A percentile compares a stretch with the other conserved stretches of the same genome.
phyloP scores from a whole-genome alignment of 1,139 yeast species.

The Geotrichum aggregatum region DNA sequence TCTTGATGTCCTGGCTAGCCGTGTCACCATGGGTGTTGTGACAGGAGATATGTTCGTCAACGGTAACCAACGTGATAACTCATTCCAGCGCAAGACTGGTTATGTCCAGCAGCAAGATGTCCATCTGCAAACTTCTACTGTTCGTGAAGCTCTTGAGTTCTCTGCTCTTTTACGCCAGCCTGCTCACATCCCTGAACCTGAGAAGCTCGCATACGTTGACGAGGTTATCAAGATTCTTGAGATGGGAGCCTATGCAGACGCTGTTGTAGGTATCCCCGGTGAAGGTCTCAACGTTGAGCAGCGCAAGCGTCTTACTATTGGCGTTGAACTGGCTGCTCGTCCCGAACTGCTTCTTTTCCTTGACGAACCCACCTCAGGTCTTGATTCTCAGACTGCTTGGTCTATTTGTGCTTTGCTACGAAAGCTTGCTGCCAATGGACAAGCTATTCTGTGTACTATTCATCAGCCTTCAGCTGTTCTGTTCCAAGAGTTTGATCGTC shows the following conservation, averaged over 20 bases:
- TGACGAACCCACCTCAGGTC: conserved; percentile 92
- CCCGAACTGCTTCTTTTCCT: conserved; percentile 75
- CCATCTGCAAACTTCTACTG: conserved; percentile 70
- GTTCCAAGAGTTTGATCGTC: conserved; percentile 72
- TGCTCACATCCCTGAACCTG: conserved; percentile 47
- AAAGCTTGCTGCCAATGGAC: conserved; percentile 71
- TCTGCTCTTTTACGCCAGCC: conserved; percentile 77
- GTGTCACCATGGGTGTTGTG: conserved; percentile 74
- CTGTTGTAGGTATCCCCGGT: conserved; percentile 80
- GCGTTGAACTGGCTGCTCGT: conserved; percentile 84
- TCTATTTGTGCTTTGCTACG: conserved; percentile 72
- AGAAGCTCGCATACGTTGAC: conserved; percentile 68
- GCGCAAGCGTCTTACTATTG: conserved; percentile 77
- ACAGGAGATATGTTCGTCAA: conserved; percentile 73
- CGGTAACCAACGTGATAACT: conserved; percentile 61
- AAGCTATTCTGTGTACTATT: conserved; percentile 76
- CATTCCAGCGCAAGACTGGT: conserved; percentile 79
- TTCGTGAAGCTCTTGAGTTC: conserved; percentile 70
- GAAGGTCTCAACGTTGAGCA: conserved; percentile 74
- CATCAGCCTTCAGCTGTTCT: conserved; percentile 80
- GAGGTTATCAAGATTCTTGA: conserved; percentile 64
- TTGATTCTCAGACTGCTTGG: conserved; percentile 92
- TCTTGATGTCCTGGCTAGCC: conserved; percentile 69
- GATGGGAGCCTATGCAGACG: conserved; percentile 72
- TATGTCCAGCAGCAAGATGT: conserved; percentile 82